Evolutionary conservation across 768 basidiomycete genomes (phyloP).

Genomic region (Pleurotus pulmonarius): DNA sequence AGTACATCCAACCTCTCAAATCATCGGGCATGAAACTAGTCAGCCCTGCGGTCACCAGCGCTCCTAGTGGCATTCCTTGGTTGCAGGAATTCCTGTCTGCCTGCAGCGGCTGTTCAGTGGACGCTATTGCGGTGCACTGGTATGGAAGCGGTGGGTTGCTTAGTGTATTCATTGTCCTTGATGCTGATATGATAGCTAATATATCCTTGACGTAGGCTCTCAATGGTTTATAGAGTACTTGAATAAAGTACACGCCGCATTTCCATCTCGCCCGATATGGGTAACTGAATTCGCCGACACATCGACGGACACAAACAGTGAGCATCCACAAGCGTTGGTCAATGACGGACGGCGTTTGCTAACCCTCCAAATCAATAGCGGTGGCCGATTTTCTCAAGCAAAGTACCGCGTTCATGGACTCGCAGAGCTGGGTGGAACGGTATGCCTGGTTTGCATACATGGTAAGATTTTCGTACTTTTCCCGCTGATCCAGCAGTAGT

Average conservation of each 20-base stretch:
- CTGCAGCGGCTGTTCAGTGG: constrained; percentile 30
- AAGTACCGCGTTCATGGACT: constrained; percentile 38
- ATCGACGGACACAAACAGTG: background rate
- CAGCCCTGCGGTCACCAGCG: constrained; percentile 31
- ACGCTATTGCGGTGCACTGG: constrained; percentile 34
- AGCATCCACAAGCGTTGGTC: too few species aligned
- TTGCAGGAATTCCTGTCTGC: constrained; percentile 27
- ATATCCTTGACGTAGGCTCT: constrained; percentile 27
- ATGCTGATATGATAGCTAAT: background rate
- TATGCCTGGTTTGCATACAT: constrained; percentile 47
- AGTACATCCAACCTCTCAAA: constrained; percentile 32
- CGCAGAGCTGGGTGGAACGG: constrained; percentile 37
- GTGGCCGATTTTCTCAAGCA: constrained; percentile 37
- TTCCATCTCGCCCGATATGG: constrained; percentile 30
- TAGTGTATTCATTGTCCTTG: background rate
- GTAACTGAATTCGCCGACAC: constrained; percentile 29
- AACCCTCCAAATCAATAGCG: constrained; percentile 12
- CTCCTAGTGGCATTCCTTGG: constrained; percentile 27
- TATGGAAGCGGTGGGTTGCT: constrained; percentile 11
- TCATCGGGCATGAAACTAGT: constrained; percentile 27
- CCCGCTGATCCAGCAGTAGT: background rate
- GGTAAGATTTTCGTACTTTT: constrained; percentile 11
- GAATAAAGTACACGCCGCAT: constrained; percentile 26
- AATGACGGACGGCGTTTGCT: too few species aligned
- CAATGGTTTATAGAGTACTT: constrained; percentile 31